phyloP scores from a whole-genome alignment of 2,329 filamentous ascomycete genomes.

The Aspergillus proliferans region DNA sequence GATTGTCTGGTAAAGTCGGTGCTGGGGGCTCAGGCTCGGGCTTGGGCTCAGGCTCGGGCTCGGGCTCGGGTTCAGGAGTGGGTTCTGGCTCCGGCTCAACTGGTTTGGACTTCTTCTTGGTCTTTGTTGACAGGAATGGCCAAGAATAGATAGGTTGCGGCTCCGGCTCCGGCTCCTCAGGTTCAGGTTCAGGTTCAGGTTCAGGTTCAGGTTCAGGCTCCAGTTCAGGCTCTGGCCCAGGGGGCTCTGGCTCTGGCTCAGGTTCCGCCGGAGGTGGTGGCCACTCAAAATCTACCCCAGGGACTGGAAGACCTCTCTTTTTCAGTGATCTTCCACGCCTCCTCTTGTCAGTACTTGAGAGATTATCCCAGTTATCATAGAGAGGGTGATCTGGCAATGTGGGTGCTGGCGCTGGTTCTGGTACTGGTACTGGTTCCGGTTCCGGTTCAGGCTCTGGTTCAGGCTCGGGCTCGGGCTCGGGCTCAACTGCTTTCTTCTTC shows the following conservation, averaged over 20 bases:
- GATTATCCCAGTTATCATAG: constrained; percentile 28
- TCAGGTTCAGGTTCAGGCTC: constrained; percentile 24
- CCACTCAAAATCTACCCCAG: constrained; percentile 23
- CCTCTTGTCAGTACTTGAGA: constrained; percentile 41
- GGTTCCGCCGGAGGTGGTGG: constrained; percentile 15
- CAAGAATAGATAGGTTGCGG: constrained; percentile 12
- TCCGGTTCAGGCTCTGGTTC: background rate
- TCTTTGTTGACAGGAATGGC: background rate
- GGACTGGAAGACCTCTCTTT: constrained; percentile 25
- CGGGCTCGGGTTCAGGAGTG: constrained; percentile 4
- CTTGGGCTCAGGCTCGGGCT: constrained; percentile 7
- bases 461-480: background rate
- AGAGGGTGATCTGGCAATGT: constrained; percentile 32
- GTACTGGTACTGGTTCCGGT: constrained; percentile 14
- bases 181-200: constrained; percentile 16
- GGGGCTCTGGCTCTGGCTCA: constrained; percentile 24
- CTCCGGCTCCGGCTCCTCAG: constrained; percentile 10
- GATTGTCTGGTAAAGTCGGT: constrained; percentile 11
- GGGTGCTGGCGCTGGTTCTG: constrained; percentile 18
- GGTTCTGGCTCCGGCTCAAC: background rate
- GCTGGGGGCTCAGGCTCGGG: constrained; percentile 25
- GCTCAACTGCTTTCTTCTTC: background rate
- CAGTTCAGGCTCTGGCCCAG: constrained; percentile 16
- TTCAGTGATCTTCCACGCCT: constrained; percentile 32
- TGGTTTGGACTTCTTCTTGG: background rate